Evolutionary conservation across 2,329 filamentous ascomycete species (phyloP).

Genomic region (Fusarium pilosicola): DNA sequence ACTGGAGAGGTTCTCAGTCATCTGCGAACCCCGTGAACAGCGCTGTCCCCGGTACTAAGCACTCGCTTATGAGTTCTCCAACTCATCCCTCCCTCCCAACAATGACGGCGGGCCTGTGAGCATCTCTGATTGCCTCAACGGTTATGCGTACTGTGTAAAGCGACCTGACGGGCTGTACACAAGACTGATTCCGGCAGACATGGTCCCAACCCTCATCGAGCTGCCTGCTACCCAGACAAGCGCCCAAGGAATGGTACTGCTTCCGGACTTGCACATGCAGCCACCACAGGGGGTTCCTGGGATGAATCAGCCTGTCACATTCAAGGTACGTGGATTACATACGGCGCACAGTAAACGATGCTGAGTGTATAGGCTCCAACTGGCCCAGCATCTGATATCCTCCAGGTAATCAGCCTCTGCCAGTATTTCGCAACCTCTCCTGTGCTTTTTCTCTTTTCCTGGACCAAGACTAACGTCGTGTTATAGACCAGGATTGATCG

Average conservation of each 20-base stretch:
- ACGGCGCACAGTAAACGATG: conserved; percentile 24
- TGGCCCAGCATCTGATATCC: conserved; percentile 42
- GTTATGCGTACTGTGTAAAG: conserved; percentile 34
- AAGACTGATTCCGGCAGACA: conserved; percentile 33
- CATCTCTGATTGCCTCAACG: conserved; percentile 32
- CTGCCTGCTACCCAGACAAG: conserved; percentile 55
- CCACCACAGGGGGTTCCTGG: conserved; percentile 52
- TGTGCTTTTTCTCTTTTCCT: neutral
- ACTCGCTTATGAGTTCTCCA: conserved; percentile 16
- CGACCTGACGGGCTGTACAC: conserved; percentile 28
- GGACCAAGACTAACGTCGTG: neutral
- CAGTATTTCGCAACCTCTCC: neutral
- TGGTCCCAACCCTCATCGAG: conserved; percentile 48
- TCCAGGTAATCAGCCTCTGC: conserved; percentile 46
- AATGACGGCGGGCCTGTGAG: conserved; percentile 17
- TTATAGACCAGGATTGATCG: conserved; percentile 49
- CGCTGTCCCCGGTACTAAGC: conserved; percentile 12
- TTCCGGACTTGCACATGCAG: conserved; percentile 54
- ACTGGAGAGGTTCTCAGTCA: conserved; percentile 34
- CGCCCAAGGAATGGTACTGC: conserved; percentile 57
- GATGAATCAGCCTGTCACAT: conserved; percentile 50
- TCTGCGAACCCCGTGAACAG: conserved; percentile 5
- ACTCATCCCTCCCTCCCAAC: neutral
- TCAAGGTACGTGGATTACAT: conserved; percentile 52
- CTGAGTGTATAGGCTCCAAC: conserved; percentile 45